Evolutionary conservation across 2,329 filamentous ascomycete genomes (phyloP), one percentile per base, ranked within the genome.

Genomic region (Aureobasidium sp.): DNA sequence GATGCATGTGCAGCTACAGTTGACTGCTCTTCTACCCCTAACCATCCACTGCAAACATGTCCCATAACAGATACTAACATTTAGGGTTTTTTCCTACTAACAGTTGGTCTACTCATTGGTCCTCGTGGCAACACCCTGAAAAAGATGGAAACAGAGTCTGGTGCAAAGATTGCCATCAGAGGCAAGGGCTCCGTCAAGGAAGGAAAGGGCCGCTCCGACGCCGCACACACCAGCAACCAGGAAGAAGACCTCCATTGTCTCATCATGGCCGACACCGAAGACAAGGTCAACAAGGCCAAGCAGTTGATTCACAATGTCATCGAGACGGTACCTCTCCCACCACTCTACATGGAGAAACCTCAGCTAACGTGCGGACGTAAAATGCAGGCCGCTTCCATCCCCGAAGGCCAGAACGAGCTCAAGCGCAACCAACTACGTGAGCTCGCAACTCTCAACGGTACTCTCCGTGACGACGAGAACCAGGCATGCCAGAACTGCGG

Each of bases 141-240:
- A 81, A 99, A 96, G 77, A 99, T 99, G 94, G 94, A 99, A 76
- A 85, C 87, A 71, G 92, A 99, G 78, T 99, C 94, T 61, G 87
- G 87, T 65, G 94, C 94, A 74, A 99, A 99, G 78, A 99, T 99
- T 80, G 94, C 94, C 68, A 99, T 99, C 73, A 93, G 94, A 77
- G 94, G 94, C 80, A 99, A 99, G 79, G 94, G 94, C 74, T 99
- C 94, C 70, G 94, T 99, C 74, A 99, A 99, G 78, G 94, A 99
- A 84, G 94, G 94, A 80, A 99, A 99, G 76, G 94, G 94, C 68
- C 91, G 94, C 68, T 97, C 94, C 79, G 94, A 99, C 76, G 94
- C 94, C 70, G 94, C 94, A 79, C 94, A 99, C 77, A 91, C 93
- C 75, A 97, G 94, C 83, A 99, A 99, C 81, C 94, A 99, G 83